Evolutionary conservation across 305 asterid genomes (phyloP).

Genomic region (Ilex paraguariensis): DNA sequence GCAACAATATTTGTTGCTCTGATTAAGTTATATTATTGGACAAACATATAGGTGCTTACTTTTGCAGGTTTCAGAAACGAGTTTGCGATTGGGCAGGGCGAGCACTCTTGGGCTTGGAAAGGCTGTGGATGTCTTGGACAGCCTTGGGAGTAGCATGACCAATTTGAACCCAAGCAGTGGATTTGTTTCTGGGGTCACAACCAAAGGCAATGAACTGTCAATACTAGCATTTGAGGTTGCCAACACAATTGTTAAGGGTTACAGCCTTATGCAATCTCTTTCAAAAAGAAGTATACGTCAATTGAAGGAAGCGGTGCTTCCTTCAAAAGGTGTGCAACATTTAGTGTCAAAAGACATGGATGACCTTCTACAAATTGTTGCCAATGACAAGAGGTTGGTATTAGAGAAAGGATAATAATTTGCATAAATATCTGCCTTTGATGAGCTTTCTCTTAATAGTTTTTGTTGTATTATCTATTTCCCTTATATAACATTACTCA

Average conservation of each 20-base stretch:
- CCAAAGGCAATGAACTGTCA: conserved; percentile 53
- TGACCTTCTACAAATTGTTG: conserved; percentile 58
- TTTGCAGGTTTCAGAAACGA: conserved; percentile 61
- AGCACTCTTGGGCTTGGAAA: conserved; percentile 55
- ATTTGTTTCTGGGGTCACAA: conserved; percentile 46
- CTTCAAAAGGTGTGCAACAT: conserved; percentile 56
- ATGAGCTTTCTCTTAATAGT: not conserved
- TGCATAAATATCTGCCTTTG: not conserved
- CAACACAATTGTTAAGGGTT: conserved; percentile 73
- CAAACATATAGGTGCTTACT: conserved; percentile 1
- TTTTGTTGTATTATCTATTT: not conserved
- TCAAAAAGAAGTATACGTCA: conserved; percentile 48
- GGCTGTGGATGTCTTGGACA: conserved; percentile 65
- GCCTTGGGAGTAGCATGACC: conserved; percentile 59
- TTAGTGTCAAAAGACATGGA: conserved; percentile 54
- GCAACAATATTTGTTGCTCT: not conserved
- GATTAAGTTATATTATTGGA: not conserved
- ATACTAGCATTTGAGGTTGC: conserved; percentile 79
- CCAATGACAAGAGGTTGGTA: conserved; percentile 66
- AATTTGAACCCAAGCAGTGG: conserved; percentile 47
- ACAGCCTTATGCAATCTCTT: conserved; percentile 63
- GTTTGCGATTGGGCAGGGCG: conserved; percentile 44
- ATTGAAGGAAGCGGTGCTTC: conserved; percentile 56
- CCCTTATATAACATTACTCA: conserved; percentile 1
- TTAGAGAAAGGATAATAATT: not conserved